phyloP scores from a whole-genome alignment of 176 grass and related monocot species.

The Triticum timopheevii region DNA sequence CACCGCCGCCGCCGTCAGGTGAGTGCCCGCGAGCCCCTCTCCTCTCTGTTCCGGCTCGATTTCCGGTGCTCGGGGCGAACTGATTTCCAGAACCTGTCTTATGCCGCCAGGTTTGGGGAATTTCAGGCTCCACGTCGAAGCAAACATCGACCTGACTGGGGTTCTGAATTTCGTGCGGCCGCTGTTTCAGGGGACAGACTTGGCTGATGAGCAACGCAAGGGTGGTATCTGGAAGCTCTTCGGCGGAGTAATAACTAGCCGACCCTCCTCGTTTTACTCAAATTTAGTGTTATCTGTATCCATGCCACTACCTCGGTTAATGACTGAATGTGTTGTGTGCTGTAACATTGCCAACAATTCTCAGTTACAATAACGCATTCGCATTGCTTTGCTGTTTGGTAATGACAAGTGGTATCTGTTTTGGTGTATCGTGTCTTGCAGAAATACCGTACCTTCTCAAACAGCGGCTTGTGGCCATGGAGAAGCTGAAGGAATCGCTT shows the following conservation, averaged over 20 bases:
- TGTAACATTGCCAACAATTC: no score
- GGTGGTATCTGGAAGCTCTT: conserved; percentile 34
- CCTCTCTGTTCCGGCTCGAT: neutral
- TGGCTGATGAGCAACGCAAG: neutral
- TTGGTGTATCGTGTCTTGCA: conserved; percentile 8
- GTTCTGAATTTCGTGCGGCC: neutral
- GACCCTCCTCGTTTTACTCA: neutral
- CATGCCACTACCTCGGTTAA: no score
- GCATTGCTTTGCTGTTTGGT: no score
- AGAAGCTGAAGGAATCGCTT: conserved; percentile 46
- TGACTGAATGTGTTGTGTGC: no score
- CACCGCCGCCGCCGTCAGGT: neutral
- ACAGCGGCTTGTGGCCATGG: conserved; percentile 41
- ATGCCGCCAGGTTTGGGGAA: no score
- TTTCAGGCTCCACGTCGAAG: conserved; percentile 9
- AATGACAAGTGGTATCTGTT: neutral
- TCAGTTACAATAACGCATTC: no score
- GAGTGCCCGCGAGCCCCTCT: neutral
- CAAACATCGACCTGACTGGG: neutral
- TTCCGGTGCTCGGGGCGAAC: no score
- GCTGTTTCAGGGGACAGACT: conserved; percentile 13
- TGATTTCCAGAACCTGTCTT: no score
- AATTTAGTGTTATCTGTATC: neutral
- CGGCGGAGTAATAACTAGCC: no score
- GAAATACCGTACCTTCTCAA: conserved; percentile 57